Conservation (phyloP, 495 filamentous ascomycete species). For the Poronia punctata region DNA sequence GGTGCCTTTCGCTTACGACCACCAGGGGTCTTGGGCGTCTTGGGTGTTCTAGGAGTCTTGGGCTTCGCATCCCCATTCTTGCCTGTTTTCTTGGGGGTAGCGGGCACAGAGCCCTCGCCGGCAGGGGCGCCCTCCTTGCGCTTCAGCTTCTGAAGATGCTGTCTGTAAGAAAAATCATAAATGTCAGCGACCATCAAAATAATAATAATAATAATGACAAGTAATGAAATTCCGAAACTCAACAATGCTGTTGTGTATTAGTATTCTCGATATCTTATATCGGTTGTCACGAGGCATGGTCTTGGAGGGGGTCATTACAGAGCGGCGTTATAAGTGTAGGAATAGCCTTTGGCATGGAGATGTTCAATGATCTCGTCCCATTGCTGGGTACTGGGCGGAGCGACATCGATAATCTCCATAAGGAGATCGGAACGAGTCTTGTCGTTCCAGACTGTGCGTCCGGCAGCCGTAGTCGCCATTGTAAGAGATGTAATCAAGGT, state of each 20-base stretch:
- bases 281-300: not conserved
- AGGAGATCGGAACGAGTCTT: conserved; percentile 28
- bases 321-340: conserved; percentile 21
- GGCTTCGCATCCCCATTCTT: not conserved
- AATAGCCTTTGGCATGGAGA: conserved; percentile 17
- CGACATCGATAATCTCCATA: conserved; percentile 20
- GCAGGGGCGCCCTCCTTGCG: conserved; percentile 23
- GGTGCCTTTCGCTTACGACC: not conserved
- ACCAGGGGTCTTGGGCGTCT: too few relatives aligned
- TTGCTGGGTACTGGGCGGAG: conserved; percentile 8
- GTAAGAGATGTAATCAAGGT: not conserved
- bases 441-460: conserved; percentile 23
- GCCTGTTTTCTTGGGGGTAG: conserved; percentile 7
- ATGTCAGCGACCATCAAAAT: conserved; percentile 1
- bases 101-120: not conserved
- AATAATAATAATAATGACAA: not conserved
- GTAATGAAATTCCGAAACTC: not conserved
- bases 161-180: conserved; percentile 19
- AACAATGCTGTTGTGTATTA: conserved; percentile 2
- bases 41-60: not conserved
- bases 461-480: conserved; percentile 13
- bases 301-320: conserved; percentile 14
- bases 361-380: conserved; percentile 18
- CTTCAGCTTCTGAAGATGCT: conserved; percentile 34
- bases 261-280: not conserved